phyloP scores from a whole-genome alignment of 257 asterid genomes.

The Solanum peruvianum region DNA sequence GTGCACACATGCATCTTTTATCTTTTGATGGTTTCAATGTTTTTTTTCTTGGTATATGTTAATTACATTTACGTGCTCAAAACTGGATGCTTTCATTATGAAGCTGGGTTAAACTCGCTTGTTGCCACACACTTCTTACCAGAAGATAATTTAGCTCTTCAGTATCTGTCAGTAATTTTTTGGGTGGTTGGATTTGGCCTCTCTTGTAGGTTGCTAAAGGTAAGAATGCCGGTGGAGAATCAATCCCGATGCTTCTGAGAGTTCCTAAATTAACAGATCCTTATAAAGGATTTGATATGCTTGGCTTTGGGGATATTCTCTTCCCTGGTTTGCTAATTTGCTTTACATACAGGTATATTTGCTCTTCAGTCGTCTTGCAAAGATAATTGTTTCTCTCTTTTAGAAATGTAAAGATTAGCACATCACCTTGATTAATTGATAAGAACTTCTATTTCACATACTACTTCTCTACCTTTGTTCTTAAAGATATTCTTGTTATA shows the following conservation, averaged over 20 bases:
- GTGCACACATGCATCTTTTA: not conserved
- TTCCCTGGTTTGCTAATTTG: constrained; percentile 91
- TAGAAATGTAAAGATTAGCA: not conserved
- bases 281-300: constrained; percentile 87
- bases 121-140: not conserved
- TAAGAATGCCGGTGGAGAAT: constrained; percentile 86
- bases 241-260: constrained; percentile 96
- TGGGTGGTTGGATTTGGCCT: not conserved
- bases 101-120: not conserved
- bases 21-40: not conserved
- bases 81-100: not conserved
- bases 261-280: constrained; percentile 88
- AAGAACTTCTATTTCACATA: not conserved
- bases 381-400: not conserved
- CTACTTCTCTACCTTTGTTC: not conserved
- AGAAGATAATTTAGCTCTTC: not conserved
- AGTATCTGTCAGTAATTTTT: not conserved
- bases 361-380: not conserved
- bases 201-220: constrained; percentile 82
- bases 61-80: not conserved
- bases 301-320: constrained; percentile 95
- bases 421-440: not conserved
- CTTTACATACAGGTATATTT: constrained; percentile 59
- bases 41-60: not conserved
- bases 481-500: not conserved